Conservation (phyloP, 2,329 filamentous ascomycete genomes). For the Aspergillaceae sp. region DNA sequence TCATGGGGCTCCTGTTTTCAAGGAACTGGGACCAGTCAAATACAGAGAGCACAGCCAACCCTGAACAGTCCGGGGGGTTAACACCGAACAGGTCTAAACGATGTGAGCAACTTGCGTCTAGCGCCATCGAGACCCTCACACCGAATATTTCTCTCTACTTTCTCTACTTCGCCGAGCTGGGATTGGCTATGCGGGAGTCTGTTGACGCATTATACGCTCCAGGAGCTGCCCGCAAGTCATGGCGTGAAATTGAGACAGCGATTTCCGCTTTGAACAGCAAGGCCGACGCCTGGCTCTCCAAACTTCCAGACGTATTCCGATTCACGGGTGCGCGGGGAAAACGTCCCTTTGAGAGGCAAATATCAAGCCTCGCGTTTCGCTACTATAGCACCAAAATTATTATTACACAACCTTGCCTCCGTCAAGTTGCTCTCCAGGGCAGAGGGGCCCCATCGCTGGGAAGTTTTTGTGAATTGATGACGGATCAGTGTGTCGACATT, state of each 20-base stretch:
- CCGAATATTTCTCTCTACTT: constrained; percentile 34
- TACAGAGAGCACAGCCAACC: constrained; percentile 4
- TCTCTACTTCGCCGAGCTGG: constrained; percentile 31
- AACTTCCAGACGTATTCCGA: constrained; percentile 29
- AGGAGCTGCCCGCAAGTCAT: constrained; percentile 24
- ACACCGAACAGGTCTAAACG: constrained; percentile 8
- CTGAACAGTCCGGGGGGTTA: constrained; percentile 8
- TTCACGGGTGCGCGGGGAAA: constrained; percentile 21
- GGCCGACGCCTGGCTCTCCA: constrained; percentile 31
- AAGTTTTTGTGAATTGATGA: constrained; percentile 26
- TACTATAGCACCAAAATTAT: constrained; percentile 38
- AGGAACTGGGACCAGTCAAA: constrained; percentile 7
- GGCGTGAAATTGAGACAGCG: constrained; percentile 29
- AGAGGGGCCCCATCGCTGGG: constrained; percentile 16
- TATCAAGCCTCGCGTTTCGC: constrained; percentile 30
- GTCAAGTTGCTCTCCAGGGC: constrained; percentile 25
- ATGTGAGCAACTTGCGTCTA: constrained; percentile 14
- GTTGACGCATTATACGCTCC: constrained; percentile 34
- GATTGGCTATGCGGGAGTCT: constrained; percentile 26
- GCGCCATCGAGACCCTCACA: constrained; percentile 20
- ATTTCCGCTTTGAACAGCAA: constrained; percentile 27
- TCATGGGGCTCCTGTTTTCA: constrained; percentile 17
- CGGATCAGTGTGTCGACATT: constrained; percentile 27
- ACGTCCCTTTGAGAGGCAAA: constrained; percentile 22
- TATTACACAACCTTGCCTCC: constrained; percentile 37